Conservation (phyloP, 176 grass and related monocot genomes). For the Triticum dicoccoides region DNA sequence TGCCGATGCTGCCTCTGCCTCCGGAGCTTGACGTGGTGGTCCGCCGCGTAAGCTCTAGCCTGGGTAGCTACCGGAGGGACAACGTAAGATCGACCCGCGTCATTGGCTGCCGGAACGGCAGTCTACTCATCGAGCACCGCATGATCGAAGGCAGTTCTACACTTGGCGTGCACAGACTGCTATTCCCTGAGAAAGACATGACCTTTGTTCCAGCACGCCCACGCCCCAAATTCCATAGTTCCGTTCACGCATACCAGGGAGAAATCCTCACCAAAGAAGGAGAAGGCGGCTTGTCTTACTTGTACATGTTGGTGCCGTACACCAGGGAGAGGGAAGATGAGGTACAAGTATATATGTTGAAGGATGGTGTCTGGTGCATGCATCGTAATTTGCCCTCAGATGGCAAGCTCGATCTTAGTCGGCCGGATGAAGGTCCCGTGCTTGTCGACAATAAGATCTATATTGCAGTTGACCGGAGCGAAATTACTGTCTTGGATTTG, state of each 20-base stretch:
- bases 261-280: too few species aligned
- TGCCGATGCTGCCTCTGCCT: not conserved
- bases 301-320: too few species aligned
- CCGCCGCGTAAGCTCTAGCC: not conserved
- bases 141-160: not conserved
- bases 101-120: not conserved
- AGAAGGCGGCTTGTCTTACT: too few species aligned
- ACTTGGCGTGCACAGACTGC: not conserved
- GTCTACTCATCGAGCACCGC: not conserved
- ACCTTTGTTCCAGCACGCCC: not conserved
- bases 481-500: too few species aligned
- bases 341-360: not conserved
- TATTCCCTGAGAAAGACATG: not conserved
- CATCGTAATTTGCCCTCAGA: not conserved
- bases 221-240: not conserved
- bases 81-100: not conserved
- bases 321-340: not conserved
- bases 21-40: not conserved
- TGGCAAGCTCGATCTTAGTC: too few species aligned
- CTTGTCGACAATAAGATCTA: too few species aligned
- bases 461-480: too few species aligned
- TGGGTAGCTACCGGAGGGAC: not conserved
- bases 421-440: too few species aligned
- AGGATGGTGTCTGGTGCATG: not conserved
- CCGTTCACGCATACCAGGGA: too few species aligned